Conservation (phyloP, 768 basidiomycete species). For the Amanita phalloides region DNA sequence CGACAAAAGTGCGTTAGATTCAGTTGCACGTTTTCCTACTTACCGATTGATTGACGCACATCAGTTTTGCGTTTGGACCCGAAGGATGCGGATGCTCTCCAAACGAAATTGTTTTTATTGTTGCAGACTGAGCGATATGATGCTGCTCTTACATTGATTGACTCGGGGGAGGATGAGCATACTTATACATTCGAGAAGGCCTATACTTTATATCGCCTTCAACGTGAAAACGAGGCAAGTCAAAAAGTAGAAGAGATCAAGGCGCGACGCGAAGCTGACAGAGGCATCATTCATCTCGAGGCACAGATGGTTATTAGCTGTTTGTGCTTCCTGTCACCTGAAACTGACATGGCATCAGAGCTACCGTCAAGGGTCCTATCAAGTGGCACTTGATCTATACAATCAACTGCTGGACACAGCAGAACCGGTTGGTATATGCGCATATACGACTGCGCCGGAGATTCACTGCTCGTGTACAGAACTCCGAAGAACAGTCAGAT, state of each 20-base stretch:
- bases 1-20: slow-evolving; percentile 63
- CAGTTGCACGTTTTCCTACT: slow-evolving; percentile 4
- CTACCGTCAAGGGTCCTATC: slow-evolving; percentile 72
- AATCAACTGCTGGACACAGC: slow-evolving; percentile 71
- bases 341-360: slow-evolving; percentile 30
- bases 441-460: not conserved
- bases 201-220: slow-evolving; percentile 80
- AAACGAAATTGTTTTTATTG: slow-evolving; percentile 81
- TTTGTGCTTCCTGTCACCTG: not conserved
- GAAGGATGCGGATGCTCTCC: slow-evolving; percentile 57
- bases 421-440: slow-evolving; percentile 47
- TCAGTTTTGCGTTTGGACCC: slow-evolving; percentile 66
- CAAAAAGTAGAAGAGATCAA: slow-evolving; percentile 40
- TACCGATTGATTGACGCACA: not conserved
- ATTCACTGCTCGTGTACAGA: slow-evolving; percentile 27
- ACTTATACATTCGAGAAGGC: slow-evolving; percentile 55
- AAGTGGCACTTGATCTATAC: slow-evolving; percentile 66
- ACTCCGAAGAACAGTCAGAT: slow-evolving; percentile 82
- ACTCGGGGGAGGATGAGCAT: slow-evolving; percentile 16
- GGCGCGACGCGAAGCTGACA: slow-evolving; percentile 30
- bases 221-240: slow-evolving; percentile 59
- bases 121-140: slow-evolving; percentile 80
- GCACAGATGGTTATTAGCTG: slow-evolving; percentile 61
- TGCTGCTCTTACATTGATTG: slow-evolving; percentile 54
- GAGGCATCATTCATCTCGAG: slow-evolving; percentile 70